These are phyloP conservation scores for Luzula sylvatica DNA, from an alignment of 176 grass and related monocot genomes.

Conservation along the genomic window DNA sequence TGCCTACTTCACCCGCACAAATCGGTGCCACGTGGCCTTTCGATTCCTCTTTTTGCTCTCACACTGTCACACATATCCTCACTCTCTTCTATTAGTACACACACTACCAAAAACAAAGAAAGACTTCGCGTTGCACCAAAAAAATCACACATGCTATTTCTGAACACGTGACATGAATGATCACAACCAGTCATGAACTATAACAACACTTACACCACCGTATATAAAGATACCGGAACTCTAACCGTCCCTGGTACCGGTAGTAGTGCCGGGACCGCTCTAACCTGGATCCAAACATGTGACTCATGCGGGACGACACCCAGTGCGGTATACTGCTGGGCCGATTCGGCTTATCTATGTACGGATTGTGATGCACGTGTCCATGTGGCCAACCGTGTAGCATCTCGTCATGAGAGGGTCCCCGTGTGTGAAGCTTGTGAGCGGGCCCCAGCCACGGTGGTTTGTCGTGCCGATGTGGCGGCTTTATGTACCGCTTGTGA, in stretches of 20 bases:
- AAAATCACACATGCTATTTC: too few relatives aligned
- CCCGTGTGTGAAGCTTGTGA: slow-evolving; percentile 48
- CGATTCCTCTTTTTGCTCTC: too few relatives aligned
- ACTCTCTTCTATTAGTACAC: too few relatives aligned
- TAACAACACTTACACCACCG: background rate
- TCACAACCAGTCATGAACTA: slow-evolving; percentile 13
- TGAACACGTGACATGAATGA: too few relatives aligned
- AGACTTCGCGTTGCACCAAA: too few relatives aligned
- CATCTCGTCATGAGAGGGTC: slow-evolving; percentile 58
- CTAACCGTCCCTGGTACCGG: background rate
- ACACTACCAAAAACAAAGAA: too few relatives aligned
- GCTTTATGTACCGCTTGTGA: slow-evolving; percentile 50
- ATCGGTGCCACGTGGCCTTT: too few relatives aligned
- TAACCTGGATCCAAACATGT: slow-evolving; percentile 29
- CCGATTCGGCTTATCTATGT: slow-evolving; percentile 64
- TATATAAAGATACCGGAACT: background rate
- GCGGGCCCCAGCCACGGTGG: slow-evolving; percentile 26
- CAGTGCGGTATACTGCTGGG: slow-evolving; percentile 54
- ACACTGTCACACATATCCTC: too few relatives aligned
- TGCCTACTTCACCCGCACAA: too few relatives aligned
- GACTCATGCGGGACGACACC: slow-evolving; percentile 35
- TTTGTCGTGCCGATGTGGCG: slow-evolving; percentile 36
- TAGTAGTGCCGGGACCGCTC: background rate
- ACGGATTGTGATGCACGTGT: slow-evolving; percentile 43
- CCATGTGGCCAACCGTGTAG: slow-evolving; percentile 51